Evolutionary conservation across 192 early-diverging fungal species (phyloP).

Genomic region (Linnemannia elongata): DNA sequence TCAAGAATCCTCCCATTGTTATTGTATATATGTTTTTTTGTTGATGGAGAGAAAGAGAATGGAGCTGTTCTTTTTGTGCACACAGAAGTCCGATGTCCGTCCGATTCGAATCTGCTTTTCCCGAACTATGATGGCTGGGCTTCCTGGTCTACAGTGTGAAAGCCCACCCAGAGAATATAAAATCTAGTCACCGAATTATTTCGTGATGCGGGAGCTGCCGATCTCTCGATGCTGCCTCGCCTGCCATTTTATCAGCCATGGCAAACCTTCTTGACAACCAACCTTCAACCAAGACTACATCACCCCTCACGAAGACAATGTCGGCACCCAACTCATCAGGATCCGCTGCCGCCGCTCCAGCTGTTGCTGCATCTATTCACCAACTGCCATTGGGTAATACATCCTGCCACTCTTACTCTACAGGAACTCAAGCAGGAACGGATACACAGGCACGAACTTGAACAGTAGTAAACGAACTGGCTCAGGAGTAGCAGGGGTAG

Average conservation of each 20-base stretch:
- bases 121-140: neutral
- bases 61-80: neutral
- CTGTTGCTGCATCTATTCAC: constrained; percentile 51
- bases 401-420: too few species aligned
- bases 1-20: constrained; percentile 54
- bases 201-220: neutral
- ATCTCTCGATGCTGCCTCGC: neutral
- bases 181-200: constrained; percentile 8
- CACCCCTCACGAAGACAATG: constrained; percentile 15
- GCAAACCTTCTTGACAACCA: neutral
- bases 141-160: too few species aligned
- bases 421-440: neutral
- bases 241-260: neutral
- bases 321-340: constrained; percentile 52
- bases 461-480: too few species aligned
- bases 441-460: too few species aligned
- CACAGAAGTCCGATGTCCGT: neutral
- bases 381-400: constrained; percentile 55
- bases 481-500: too few species aligned
- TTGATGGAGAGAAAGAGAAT: neutral
- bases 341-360: constrained; percentile 36
- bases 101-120: neutral
- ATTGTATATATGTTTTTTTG: constrained; percentile 1
- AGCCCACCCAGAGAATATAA: neutral
- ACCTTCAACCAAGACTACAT: neutral